Evolutionary conservation across 208 protist genomes (phyloP), one percentile per base, ranked within the genome.

Genomic region (Phytomonas sp.): DNA sequence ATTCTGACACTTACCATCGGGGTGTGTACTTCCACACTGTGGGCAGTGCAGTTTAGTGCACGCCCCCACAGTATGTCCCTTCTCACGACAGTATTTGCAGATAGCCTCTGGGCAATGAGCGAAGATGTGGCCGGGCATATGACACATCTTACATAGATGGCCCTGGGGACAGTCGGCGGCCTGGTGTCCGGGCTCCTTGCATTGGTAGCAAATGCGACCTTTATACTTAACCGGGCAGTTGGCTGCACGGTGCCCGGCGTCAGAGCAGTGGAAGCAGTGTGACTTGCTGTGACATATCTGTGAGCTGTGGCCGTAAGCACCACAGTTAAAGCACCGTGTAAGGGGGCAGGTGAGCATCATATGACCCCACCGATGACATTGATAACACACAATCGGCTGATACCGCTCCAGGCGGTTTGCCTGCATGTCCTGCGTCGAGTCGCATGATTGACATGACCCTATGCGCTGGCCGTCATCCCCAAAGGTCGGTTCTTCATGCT

Each of bases 251-350:
- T 96, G 90, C 11, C 90, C 90, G 0, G 78, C 70, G 70, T 86
- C 64, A 33, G 87, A 83, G 76, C 90, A 96, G 76, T 96, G 87
- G 76, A 91, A 96, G 82, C 90, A 96, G 76, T 92, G 83, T 20
- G 80, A 78, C 65, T 82, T 83, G 78, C 87, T 96, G 75, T 88
- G 82, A 68, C 90, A 96, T 40, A 88, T 73, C 73, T 90, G 85
- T 2, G 86, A 91, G 71, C 84, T 92, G 72, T 96, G 90, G 1
- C 90, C 87, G 68, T 88, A 92, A 60, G 78, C 84, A 66, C 90
- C 90, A 70, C 87, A 96, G 84, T 96, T 96, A 69, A 82, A 96
- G 75, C 90, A 96, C 61, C 88, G 90, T 4, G 87, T 95, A 66
- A 84, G 77, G 3, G 90, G 90, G 72, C 90, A 96, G 29, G 77